Conservation (phyloP, 2,329 filamentous ascomycete species). For the Dactylonectria macrodidyma region DNA sequence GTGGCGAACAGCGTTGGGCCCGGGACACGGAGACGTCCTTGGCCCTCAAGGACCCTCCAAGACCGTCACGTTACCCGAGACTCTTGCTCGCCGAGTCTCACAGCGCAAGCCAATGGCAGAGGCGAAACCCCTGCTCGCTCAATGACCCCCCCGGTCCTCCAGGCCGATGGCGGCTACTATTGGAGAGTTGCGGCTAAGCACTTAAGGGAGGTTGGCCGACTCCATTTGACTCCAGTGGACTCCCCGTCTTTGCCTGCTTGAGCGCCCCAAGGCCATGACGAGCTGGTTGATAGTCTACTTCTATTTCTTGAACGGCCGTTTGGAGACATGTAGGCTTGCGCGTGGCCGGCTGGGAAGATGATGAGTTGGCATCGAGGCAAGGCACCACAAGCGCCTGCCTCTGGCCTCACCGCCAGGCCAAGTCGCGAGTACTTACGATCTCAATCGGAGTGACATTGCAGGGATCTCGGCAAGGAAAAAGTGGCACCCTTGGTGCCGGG, state of each 20-base stretch:
- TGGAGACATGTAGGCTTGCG: conserved; percentile 35
- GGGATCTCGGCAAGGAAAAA: conserved; percentile 29
- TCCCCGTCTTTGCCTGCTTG: conserved; percentile 12
- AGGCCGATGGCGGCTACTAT: conserved; percentile 53
- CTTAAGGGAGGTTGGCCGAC: conserved; percentile 37
- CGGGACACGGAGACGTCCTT: neutral
- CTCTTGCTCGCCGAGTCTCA: conserved; percentile 48
- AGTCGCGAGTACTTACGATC: conserved; percentile 50
- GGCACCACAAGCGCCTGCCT: conserved; percentile 34
- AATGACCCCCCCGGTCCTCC: conserved; percentile 47
- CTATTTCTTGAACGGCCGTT: conserved; percentile 19
- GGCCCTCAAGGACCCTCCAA: conserved; percentile 22
- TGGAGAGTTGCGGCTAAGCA: conserved; percentile 50
- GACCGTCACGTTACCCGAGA: conserved; percentile 54
- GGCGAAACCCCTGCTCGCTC: conserved; percentile 50
- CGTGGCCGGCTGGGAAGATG: conserved; percentile 42
- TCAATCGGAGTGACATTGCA: conserved; percentile 49
- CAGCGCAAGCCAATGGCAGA: conserved; percentile 51
- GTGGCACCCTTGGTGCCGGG: conserved; percentile 25
- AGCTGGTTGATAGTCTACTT: conserved; percentile 22
- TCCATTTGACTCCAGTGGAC: conserved; percentile 36
- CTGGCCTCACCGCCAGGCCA: conserved; percentile 43
- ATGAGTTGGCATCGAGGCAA: conserved; percentile 50
- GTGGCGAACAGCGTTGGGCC: conserved; percentile 23
- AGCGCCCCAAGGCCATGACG: conserved; percentile 12